Evolutionary conservation across 306 rosid genomes (phyloP), one percentile per base, ranked within the genome.

Genomic region (Glycine soja): DNA sequence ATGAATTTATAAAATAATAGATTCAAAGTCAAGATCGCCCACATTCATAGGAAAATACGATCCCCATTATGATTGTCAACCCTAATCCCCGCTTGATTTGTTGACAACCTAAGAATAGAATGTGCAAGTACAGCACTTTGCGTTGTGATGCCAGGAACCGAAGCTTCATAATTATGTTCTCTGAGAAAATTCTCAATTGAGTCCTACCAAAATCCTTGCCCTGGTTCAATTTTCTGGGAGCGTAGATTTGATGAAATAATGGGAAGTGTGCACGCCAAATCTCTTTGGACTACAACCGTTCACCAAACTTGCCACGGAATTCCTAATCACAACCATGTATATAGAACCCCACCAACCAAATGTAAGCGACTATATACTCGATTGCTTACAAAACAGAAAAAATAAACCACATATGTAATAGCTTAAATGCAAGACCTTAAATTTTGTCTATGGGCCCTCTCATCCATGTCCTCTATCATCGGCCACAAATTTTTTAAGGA

Each of bases 331-430:
- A 76, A 50, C 70, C 85, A 84, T 47, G 16, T 9, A 18, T n/a
- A 82, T 70, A 71, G 4, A 75, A 18, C 75, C 83, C 63, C 85
- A 56, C 72, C 64, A 58, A 64, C 58, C 85, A 72, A 50, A 77
- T 12, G 56, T 70, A 78, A 72, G 51, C 14, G 34, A 77, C 68
- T 61, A 56, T 18, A 13, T 63, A 75, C 68, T 66, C 19, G 14
- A 74, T 47, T 24, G 30, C 2, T 24, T 82, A 24, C 30, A 47
- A 59, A 4, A 52, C 58, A n/a, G 2, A 79, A 69, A 75, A 79
- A 50, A 69, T 32, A 63, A 34, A 40, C 58, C 7, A 14, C 48
- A 64, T 62, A 12, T 24, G 3, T 36, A 36, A 14, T 34, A 64
- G 2, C 70, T 36, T 13, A 13, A 32, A 36, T 56, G 45, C 73